Base-by-base conservation (phyloP, 345 rosid genomes). In the Acer negundo region DNA sequence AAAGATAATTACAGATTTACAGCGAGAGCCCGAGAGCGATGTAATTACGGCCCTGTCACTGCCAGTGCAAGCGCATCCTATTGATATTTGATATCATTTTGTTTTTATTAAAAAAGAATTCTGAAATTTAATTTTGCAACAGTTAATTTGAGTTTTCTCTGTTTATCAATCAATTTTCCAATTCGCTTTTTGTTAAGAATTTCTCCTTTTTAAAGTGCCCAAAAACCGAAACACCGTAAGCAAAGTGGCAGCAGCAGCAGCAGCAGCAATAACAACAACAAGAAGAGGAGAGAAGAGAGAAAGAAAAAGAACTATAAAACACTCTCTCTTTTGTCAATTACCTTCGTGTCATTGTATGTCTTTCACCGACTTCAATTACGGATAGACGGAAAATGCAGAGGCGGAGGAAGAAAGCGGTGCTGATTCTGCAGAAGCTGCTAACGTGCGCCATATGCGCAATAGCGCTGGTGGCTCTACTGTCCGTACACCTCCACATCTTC, bases 401-500 rank as follows among this genome's bases (percentile, higher is more conserved):
- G 80, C 89, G 89, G 86, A 79, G 86, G 87, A 46, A 86, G 75
- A 70, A 78, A 73, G 73, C 76, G 84, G 81, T 85, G 86, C 84
- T 75, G 71, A 47, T 72, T 66, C 75, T 88, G 71, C 86, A 92
- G 80, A 85, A 78, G 77, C 12, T 84, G 78, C 81, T 95, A 77
- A 91, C 87, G 28, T 90, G 83, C 77, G 93, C 93, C 83, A 85
- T 89, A 31, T 85, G 93, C 75, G 78, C 74, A 31, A 83, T 93
- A 56, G 83, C 92, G 1, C 76, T 89, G 42, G 44, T 84, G 59
- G 89, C 90, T 17, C 76, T 89, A 31, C 79, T 90, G 73, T 85
- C 89, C 15, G 83, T 90, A 9, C 89, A 90, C 89, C 75, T 86
- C 19, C 90, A 83, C 79, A 82, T 88, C 24, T 81, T 92, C 76